A percentile compares a stretch with the other conserved stretches of the same genome.
phyloP scores from a whole-genome alignment of 2,329 filamentous ascomycete genomes.

The Trichoderma breve region DNA sequence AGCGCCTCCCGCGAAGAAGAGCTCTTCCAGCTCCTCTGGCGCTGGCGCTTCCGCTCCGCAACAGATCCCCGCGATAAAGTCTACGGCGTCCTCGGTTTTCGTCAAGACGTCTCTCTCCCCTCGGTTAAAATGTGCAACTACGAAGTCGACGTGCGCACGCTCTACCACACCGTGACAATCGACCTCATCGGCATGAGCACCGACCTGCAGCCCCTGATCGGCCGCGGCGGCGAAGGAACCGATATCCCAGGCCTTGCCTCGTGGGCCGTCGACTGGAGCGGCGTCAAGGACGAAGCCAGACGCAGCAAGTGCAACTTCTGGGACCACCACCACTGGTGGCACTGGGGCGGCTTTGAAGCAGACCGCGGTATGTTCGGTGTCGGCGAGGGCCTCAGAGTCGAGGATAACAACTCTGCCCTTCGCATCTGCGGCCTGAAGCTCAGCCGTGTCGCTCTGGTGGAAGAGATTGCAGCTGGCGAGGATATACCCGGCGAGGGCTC shows the following conservation, averaged over 20 bases:
- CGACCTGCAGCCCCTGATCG: neutral
- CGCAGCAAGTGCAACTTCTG: neutral
- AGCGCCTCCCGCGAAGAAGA: neutral
- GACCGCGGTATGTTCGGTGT: neutral
- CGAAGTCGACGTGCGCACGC: slow-evolving; percentile 4
- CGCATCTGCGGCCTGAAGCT: neutral
- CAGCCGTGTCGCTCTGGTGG: neutral
- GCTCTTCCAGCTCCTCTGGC: slow-evolving; percentile 6
- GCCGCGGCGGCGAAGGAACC: neutral
- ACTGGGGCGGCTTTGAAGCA: neutral
- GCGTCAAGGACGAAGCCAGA: neutral
- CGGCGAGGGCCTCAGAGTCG: neutral
- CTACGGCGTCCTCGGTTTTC: neutral
- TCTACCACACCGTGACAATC: neutral
- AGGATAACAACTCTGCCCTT: neutral
- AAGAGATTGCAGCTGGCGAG: neutral
- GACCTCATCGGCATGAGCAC: slow-evolving; percentile 12
- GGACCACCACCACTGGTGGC: slow-evolving; percentile 8
- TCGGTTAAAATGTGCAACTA: neutral
- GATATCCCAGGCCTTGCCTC: slow-evolving; percentile 4
- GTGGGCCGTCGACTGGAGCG: slow-evolving; percentile 4
- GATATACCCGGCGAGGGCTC: neutral
- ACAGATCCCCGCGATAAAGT: slow-evolving; percentile 6
- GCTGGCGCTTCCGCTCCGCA: neutral
- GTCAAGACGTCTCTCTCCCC: neutral